Percentiles rank a stretch among this genome's conserved stretches.
Conservation (phyloP, 441 rosid species). For the Erodium moschatum region DNA sequence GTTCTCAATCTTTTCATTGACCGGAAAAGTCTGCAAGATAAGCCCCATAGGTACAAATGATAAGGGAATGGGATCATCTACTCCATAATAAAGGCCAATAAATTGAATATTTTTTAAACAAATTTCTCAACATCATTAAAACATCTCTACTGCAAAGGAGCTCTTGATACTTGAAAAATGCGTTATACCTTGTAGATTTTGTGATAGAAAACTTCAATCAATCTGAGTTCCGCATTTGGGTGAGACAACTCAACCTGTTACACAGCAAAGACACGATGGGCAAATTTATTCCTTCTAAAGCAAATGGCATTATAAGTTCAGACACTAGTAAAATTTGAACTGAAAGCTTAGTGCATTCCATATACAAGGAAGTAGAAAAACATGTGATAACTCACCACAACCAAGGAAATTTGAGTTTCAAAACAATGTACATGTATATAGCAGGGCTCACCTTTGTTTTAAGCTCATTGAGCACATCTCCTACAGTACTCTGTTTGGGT, state of each 20-base stretch:
- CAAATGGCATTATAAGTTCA: neutral
- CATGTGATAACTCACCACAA: neutral
- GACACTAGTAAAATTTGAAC: neutral
- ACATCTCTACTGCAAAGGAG: neutral
- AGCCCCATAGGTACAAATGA: slow-evolving; percentile 7
- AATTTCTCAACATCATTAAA: neutral
- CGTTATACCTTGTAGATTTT: slow-evolving; percentile 57
- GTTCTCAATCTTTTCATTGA: slow-evolving; percentile 55
- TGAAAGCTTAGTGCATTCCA: neutral
- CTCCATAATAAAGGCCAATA: neutral
- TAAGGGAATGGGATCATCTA: neutral
- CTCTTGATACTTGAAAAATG: slow-evolving; percentile 5
- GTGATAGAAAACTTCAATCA: slow-evolving; percentile 63
- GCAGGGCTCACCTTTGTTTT: slow-evolving; percentile 43
- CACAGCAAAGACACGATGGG: slow-evolving; percentile 8
- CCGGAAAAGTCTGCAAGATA: slow-evolving; percentile 54
- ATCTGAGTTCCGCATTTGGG: slow-evolving; percentile 56
- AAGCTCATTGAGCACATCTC: slow-evolving; percentile 62
- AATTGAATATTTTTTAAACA: neutral
- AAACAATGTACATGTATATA: neutral
- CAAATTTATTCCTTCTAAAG: slow-evolving; percentile 5
- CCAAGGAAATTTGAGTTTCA: neutral
- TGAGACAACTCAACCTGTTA: slow-evolving; percentile 61
- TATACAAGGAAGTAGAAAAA: too few species aligned
- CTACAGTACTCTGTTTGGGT: slow-evolving; percentile 66